Evolutionary conservation across 2,329 filamentous ascomycete genomes (phyloP).

Genomic region (Colletotrichum sp.): DNA sequence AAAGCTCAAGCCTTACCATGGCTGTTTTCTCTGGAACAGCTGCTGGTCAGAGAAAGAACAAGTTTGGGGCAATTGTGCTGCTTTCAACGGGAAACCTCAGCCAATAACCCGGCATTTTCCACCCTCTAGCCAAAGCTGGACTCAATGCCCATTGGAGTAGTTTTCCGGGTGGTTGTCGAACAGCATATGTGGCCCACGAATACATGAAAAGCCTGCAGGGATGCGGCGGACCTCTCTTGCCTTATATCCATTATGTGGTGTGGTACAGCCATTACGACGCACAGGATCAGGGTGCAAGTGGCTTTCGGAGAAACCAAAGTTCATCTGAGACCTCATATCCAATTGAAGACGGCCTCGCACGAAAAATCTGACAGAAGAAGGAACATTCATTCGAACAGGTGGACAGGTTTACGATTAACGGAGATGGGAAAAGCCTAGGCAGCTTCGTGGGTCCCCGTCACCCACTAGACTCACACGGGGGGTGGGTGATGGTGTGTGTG

Average conservation of each 20-base stretch:
- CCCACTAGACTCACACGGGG: neutral
- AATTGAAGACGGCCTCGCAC: neutral
- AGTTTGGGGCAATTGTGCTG: neutral
- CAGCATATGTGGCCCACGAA: neutral
- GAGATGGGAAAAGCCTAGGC: neutral
- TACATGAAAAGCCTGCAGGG: neutral
- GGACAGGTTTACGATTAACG: neutral
- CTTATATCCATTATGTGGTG: neutral
- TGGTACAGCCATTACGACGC: neutral
- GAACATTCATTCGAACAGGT: neutral
- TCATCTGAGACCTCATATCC: neutral
- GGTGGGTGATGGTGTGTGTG: neutral
- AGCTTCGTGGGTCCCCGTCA: neutral
- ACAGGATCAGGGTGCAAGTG: neutral
- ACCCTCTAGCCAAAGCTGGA: neutral
- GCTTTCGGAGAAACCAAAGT: neutral
- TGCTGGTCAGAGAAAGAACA: neutral
- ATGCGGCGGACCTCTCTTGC: neutral
- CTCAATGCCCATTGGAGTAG: neutral
- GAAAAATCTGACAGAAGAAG: neutral
- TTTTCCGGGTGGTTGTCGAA: neutral
- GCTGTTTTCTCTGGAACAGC: neutral
- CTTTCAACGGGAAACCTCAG: neutral
- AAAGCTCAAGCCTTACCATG: neutral
- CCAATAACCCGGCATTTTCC: neutral